A percentile compares a stretch with the other conserved stretches of the same genome.
phyloP scores from a whole-genome alignment of 2,329 filamentous ascomycete species.

The Sordariomycetes sp. region DNA sequence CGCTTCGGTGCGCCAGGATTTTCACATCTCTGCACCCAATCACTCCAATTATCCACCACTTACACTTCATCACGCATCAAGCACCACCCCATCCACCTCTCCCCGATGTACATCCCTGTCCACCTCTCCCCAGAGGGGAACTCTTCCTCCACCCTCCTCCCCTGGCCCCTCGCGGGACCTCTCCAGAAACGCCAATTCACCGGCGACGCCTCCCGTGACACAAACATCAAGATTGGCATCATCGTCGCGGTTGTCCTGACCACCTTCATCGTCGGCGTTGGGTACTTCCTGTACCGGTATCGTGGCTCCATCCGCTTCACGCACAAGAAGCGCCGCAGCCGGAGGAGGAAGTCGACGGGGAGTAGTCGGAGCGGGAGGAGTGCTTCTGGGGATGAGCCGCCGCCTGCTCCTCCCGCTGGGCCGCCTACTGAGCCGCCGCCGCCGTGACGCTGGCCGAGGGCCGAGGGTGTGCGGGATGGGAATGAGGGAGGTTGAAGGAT shows the following conservation, averaged over 20 bases:
- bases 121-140: background rate
- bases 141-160: too few relatives aligned
- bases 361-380: background rate
- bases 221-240: constrained; percentile 27
- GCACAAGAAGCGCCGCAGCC: constrained; percentile 11
- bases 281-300: constrained; percentile 25
- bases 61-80: too few relatives aligned
- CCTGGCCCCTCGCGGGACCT: background rate
- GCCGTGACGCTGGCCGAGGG: background rate
- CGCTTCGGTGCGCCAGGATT: too few relatives aligned
- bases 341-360: constrained; percentile 1
- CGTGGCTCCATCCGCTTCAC: constrained; percentile 21
- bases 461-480: background rate
- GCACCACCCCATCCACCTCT: background rate
- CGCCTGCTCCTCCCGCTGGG: background rate
- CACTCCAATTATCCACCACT: background rate
- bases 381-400: background rate
- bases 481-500: background rate
- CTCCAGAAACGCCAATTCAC: constrained; percentile 9
- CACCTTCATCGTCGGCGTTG: constrained; percentile 21
- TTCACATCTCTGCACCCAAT: too few relatives aligned
- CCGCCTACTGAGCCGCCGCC: background rate
- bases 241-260: constrained; percentile 26
- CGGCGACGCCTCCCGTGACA: constrained; percentile 14
- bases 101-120: background rate